Evolutionary conservation across 768 basidiomycete genomes (phyloP), one percentile per base, ranked within the genome.

Genomic region (Punctularia strigosozonata): DNA sequence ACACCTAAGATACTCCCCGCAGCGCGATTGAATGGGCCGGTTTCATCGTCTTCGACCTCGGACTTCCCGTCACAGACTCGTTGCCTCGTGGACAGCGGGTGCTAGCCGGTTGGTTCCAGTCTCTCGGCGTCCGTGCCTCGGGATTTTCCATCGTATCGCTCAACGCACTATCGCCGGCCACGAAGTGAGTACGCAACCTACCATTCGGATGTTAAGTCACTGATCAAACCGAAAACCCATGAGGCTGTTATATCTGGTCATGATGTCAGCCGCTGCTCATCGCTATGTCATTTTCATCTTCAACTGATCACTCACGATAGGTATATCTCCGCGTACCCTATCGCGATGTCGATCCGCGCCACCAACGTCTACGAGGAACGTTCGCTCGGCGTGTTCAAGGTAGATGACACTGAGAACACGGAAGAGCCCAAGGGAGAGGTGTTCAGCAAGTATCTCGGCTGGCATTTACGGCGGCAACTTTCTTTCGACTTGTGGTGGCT

Each of bases 401-500:
- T 61, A 1, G 60, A 65, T 1, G 63, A 68, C 2, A 65, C 64
- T 1, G 69, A 74, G 20, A 67, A 68, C 30, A 64, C 69, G 24
- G 68, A 72, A 31, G 65, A 69, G 44, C 69, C 67, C 0, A 53
- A 55, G 19, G 57, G 58, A 8, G 69, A 73, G 46, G 60, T 70
- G 4, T 58, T 71, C 18, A 68, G 67, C 35, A 54, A 48, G 31
- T 61, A 64, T 43, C 42, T 64, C 30, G 59, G 66, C 2, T 77
- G 74, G 73, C 80, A 82, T 62, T 47, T 78, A 14, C 66, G 76
- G 3, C 61, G 71, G 28, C 85, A 89, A 51, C 61, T 87, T 41
- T 61, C 60, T 43, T 71, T 67, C 66, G 82, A 86, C 52, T 77
- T 85, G 37, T 86, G 84, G 84, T 85, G 81, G 82, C 66, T 88